Evolutionary conservation across 129 eudicot species (phyloP).

Genomic region (Flaveria robusta): DNA sequence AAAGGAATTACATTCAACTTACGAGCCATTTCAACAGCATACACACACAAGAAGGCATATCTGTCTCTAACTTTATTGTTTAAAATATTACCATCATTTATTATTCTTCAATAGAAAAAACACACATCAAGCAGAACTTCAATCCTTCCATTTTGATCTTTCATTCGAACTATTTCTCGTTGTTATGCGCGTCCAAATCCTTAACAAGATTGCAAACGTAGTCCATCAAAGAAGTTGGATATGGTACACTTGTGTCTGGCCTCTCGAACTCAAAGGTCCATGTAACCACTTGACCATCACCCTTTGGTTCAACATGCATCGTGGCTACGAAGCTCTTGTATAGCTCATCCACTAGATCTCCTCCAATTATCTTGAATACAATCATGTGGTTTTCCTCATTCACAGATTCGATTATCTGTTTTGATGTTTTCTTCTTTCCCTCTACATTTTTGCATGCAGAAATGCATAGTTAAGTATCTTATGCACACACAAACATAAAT

Average conservation of each 20-base stretch:
- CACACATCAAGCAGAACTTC: not conserved
- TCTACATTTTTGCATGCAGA: not conserved
- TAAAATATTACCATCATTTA: not conserved
- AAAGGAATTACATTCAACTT: not conserved
- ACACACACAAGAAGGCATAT: not conserved
- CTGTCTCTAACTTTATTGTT: not conserved
- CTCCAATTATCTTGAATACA: slow-evolving; percentile 48
- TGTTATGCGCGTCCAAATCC: slow-evolving; percentile 28
- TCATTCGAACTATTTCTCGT: not conserved
- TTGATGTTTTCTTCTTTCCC: slow-evolving; percentile 25
- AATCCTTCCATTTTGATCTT: not conserved
- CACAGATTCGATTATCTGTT: slow-evolving; percentile 29
- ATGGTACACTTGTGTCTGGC: slow-evolving; percentile 24
- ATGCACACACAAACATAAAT: not conserved
- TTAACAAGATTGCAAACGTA: slow-evolving; percentile 17
- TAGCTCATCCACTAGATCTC: slow-evolving; percentile 42
- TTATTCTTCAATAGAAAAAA: not conserved
- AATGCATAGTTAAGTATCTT: not conserved
- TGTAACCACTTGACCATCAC: slow-evolving; percentile 35
- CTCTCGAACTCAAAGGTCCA: slow-evolving; percentile 47
- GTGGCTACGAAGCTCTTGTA: slow-evolving; percentile 31
- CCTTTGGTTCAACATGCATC: slow-evolving; percentile 37
- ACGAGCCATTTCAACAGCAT: not conserved
- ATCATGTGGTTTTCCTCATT: slow-evolving; percentile 26
- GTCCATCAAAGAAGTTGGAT: slow-evolving; percentile 32